phyloP scores from a whole-genome alignment of 805 yeast species.

The Metschnikowia arizonensis region DNA sequence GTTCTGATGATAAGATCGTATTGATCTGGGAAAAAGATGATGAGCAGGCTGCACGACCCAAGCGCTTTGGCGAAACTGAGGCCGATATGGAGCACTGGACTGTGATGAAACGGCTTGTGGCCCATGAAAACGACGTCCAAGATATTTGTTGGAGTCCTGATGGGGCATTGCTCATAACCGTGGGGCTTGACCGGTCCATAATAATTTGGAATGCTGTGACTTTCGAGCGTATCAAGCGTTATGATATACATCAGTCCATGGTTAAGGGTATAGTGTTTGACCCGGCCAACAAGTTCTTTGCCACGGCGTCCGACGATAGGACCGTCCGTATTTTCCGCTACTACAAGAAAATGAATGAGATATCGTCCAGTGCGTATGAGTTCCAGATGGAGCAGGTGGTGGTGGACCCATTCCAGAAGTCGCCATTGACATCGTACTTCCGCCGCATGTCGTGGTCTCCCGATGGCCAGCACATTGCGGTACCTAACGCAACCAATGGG shows the following conservation, averaged over 20 bases:
- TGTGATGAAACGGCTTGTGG: slow-evolving; percentile 85
- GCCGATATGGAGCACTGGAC: slow-evolving; percentile 89
- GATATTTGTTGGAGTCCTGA: slow-evolving; percentile 99
- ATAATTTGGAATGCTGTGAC: slow-evolving; percentile 93
- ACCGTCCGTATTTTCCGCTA: slow-evolving; percentile 85
- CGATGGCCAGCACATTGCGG: slow-evolving; percentile 83
- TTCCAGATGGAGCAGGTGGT: slow-evolving; percentile 84
- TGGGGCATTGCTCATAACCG: slow-evolving; percentile 83
- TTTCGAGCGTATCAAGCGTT: slow-evolving; percentile 81
- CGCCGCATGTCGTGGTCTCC: slow-evolving; percentile 87
- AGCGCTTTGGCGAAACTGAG: slow-evolving; percentile 65
- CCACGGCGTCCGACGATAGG: slow-evolving; percentile 94
- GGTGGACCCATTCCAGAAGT: slow-evolving; percentile 76
- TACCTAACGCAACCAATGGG: slow-evolving; percentile 81
- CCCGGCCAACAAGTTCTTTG: slow-evolving; percentile 96
- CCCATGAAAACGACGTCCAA: slow-evolving; percentile 96
- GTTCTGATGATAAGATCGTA: slow-evolving; percentile 90
- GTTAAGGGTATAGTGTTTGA: slow-evolving; percentile 97
- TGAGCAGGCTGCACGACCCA: slow-evolving; percentile 47
- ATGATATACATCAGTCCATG: slow-evolving; percentile 90
- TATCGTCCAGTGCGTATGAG: slow-evolving; percentile 58
- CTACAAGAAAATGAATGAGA: slow-evolving; percentile 51
- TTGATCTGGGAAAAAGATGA: slow-evolving; percentile 93
- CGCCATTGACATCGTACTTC: slow-evolving; percentile 90
- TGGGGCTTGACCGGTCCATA: slow-evolving; percentile 89